phyloP scores from a whole-genome alignment of 2,329 filamentous ascomycete species.

The Alternaria angustiovoidea region DNA sequence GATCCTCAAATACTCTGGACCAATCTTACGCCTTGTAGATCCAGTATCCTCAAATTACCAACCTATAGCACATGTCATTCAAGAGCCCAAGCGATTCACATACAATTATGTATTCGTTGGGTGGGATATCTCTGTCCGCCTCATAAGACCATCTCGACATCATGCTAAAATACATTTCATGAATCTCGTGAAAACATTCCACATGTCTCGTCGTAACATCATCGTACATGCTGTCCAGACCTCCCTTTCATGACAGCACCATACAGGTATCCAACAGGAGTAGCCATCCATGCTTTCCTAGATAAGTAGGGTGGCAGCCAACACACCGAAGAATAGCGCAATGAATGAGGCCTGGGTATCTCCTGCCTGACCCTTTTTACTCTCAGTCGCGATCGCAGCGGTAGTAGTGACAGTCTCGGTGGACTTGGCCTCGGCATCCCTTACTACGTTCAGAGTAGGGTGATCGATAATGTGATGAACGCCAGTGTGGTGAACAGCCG shows the following conservation, averaged over 20 bases:
- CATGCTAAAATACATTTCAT: not conserved
- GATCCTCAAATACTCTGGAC: too few relatives aligned
- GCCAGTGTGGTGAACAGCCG: not conserved
- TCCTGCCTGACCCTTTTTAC: conserved; percentile 8
- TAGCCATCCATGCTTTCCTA: conserved; percentile 7
- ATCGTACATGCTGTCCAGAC: not conserved
- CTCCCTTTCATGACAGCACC: not conserved
- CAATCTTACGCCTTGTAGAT: too few relatives aligned
- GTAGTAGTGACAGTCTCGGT: not conserved
- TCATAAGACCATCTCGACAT: not conserved
- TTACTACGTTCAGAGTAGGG: conserved; percentile 19
- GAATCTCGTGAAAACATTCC: not conserved
- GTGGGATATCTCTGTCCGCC: not conserved
- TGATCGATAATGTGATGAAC: conserved; percentile 6
- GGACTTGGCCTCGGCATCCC: not conserved
- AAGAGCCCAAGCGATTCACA: too few relatives aligned
- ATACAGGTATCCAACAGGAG: not conserved
- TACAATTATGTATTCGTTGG: not conserved
- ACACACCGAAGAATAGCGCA: conserved; percentile 12
- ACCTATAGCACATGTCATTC: too few relatives aligned
- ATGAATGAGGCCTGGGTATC: conserved; percentile 11
- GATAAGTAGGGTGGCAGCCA: conserved; percentile 11
- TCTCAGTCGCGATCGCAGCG: not conserved
- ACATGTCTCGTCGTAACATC: not conserved
- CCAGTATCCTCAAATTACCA: too few relatives aligned